Base-by-base conservation (phyloP, 495 filamentous ascomycete species). In the Pyrenopolyporus hunteri region DNA sequence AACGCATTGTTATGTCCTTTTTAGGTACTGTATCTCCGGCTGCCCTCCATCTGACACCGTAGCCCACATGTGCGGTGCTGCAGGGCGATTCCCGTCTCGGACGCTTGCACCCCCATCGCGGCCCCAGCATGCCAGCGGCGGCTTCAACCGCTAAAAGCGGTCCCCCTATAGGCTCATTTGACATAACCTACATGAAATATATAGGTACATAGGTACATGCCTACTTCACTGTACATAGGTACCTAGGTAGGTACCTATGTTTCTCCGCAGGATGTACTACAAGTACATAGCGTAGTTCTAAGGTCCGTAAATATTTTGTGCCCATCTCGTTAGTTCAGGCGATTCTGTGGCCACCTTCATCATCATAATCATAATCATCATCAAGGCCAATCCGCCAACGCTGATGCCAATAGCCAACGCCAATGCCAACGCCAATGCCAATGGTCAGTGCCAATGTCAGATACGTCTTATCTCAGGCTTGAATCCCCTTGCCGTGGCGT, bases 111-210 rank as follows among this genome's bases (percentile, higher is more conserved):
- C 49, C n/a, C 16, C 17, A 47, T 42, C 40, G 16, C 33, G 48
- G 26, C 42, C 58, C 50, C 44, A 33, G 44, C 50, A 36, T 51
- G n/a, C 44, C 51, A 66, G 51, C 57, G 46, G 52, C 40, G 14
- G 57, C 55, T 57, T 28, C 51, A 61, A 61, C 63, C 63, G 57
- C 57, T 60, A 57, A 56, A 61, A 52, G 57, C 63, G 39, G 57
- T 57, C 56, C 62, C 51, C 39, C 36, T n/a, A n/a, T n/a, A n/a
- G n/a, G n/a, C n/a, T n/a, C n/a, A n/a, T n/a, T n/a, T n/a, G n/a
- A n/a, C n/a, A n/a, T n/a, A n/a, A n/a, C n/a, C n/a, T n/a, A n/a
- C n/a, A n/a, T n/a, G n/a, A n/a, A n/a, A n/a, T n/a, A n/a, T n/a
- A n/a, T 63, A 9, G 5, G 5, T 29, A 29, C 26, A 5, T 29